These are phyloP conservation scores for Macrolepiota albuminosa DNA, from an alignment of 768 basidiomycete species.

Conservation along the genomic window DNA sequence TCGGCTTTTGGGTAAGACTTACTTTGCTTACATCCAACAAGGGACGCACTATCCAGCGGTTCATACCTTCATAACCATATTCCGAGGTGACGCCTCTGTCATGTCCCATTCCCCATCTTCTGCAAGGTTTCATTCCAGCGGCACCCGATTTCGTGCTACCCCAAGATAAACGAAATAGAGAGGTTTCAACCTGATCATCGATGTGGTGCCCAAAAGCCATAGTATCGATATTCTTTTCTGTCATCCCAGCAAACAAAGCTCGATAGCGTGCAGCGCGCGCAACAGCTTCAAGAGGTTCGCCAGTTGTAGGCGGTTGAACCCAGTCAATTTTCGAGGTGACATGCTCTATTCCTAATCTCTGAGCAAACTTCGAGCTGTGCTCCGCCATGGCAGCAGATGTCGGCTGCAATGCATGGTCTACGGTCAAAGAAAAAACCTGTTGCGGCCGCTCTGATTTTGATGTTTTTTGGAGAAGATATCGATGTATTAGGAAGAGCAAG, in stretches of 20 bases:
- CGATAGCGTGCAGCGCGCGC: conserved; percentile 60
- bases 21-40: conserved; percentile 70
- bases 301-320: conserved; percentile 49
- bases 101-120: conserved; percentile 79
- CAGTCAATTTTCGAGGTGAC: conserved; percentile 48
- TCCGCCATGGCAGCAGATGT: conserved; percentile 53
- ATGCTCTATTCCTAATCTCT: conserved; percentile 41
- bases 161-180: conserved; percentile 60
- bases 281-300: conserved; percentile 43
- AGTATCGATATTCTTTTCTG: conserved; percentile 26
- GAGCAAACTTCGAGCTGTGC: conserved; percentile 39
- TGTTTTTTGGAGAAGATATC: conserved; percentile 28
- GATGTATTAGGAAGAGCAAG: conserved; percentile 62
- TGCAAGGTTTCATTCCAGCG: conserved; percentile 60
- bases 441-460: conserved; percentile 12
- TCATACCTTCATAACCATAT: conserved; percentile 54
- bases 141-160: conserved; percentile 55
- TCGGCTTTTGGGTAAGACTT: not conserved
- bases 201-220: conserved; percentile 74
- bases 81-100: conserved; percentile 24
- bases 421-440: conserved; percentile 50
- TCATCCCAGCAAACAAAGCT: conserved; percentile 37
- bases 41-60: conserved; percentile 68
- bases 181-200: conserved; percentile 83
- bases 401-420: conserved; percentile 68